Conservation (phyloP, 1,139 yeast species). For the Martiniozyma asiatica region DNA sequence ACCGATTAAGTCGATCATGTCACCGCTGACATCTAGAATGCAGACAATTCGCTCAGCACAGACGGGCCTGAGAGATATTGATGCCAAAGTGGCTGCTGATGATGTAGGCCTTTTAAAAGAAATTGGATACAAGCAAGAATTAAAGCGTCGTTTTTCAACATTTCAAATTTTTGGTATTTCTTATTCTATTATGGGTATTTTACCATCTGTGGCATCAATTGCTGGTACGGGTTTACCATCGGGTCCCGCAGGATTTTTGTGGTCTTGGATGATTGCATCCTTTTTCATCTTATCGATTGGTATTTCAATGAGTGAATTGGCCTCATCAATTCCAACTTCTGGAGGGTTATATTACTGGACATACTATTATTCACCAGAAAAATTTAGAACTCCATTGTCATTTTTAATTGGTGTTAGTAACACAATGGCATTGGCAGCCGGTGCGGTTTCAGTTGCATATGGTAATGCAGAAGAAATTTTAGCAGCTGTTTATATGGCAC, state of each 20-base stretch:
- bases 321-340: conserved; percentile 56
- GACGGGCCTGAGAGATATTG: conserved; percentile 11
- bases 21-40: conserved; percentile 8
- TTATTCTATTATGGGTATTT: conserved; percentile 39
- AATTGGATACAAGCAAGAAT: conserved; percentile 23
- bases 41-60: conserved; percentile 9
- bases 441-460: conserved; percentile 45
- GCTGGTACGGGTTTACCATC: conserved; percentile 30
- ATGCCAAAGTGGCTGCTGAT: conserved; percentile 7
- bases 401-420: conserved; percentile 50
- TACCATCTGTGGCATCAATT: conserved; percentile 34
- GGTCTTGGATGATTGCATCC: conserved; percentile 56
- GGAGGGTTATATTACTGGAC: conserved; percentile 60
- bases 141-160: conserved; percentile 19
- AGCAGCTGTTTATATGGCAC: conserved; percentile 38
- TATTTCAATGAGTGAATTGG: conserved; percentile 46
- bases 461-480: conserved; percentile 46
- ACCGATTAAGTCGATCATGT: conserved; percentile 5
- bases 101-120: conserved; percentile 22
- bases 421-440: conserved; percentile 44
- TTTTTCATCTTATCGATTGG: conserved; percentile 40
- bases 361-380: conserved; percentile 38
- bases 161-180: conserved; percentile 33
- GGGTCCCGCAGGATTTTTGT: conserved; percentile 43
- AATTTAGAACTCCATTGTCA: conserved; percentile 25